Percentiles rank a stretch among this genome's conserved stretches.
phyloP scores from a whole-genome alignment of 768 basidiomycete genomes.

The Pholiota microspora region DNA sequence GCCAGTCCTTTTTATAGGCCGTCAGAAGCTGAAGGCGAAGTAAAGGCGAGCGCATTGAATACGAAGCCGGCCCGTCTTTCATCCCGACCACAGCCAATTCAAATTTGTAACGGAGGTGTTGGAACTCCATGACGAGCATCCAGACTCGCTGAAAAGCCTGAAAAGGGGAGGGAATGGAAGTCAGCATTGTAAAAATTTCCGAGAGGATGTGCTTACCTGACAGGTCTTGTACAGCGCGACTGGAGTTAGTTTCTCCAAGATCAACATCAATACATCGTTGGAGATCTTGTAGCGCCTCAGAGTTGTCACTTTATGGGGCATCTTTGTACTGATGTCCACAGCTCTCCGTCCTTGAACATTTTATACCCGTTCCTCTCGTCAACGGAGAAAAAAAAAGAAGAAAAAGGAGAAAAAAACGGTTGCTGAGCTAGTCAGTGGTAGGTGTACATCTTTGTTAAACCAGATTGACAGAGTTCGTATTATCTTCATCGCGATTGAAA shows the following conservation, averaged over 20 bases:
- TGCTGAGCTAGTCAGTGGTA: conserved; percentile 40
- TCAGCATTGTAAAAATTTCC: conserved; percentile 5
- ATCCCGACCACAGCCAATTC: conserved; percentile 49
- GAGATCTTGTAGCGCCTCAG: conserved; percentile 47
- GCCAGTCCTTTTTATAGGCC: conserved; percentile 49
- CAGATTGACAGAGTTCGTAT: conserved; percentile 39
- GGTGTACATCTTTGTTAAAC: conserved; percentile 36
- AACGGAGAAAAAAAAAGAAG: conserved; percentile 40
- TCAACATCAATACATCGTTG: conserved; percentile 48
- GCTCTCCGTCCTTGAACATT: conserved; percentile 32
- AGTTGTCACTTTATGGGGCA: conserved; percentile 45
- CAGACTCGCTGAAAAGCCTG: conserved; percentile 48
- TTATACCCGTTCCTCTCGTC: conserved; percentile 41
- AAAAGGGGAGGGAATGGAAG: conserved; percentile 5
- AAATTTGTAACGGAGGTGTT: conserved; percentile 47
- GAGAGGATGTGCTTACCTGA: conserved; percentile 32
- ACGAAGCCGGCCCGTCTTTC: conserved; percentile 46
- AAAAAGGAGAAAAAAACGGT: conserved; percentile 37
- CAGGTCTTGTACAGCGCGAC: conserved; percentile 43
- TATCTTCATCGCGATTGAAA: conserved; percentile 41
- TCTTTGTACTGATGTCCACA: conserved; percentile 34
- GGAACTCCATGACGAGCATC: conserved; percentile 43
- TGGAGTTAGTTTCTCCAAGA: conserved; percentile 50
- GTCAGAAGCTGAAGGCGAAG: conserved; percentile 44
- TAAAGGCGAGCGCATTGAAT: conserved; percentile 34